These are phyloP conservation scores for Chaetomium sp. DNA, from an alignment of 2,329 filamentous ascomycete species.

Conservation along the genomic window DNA sequence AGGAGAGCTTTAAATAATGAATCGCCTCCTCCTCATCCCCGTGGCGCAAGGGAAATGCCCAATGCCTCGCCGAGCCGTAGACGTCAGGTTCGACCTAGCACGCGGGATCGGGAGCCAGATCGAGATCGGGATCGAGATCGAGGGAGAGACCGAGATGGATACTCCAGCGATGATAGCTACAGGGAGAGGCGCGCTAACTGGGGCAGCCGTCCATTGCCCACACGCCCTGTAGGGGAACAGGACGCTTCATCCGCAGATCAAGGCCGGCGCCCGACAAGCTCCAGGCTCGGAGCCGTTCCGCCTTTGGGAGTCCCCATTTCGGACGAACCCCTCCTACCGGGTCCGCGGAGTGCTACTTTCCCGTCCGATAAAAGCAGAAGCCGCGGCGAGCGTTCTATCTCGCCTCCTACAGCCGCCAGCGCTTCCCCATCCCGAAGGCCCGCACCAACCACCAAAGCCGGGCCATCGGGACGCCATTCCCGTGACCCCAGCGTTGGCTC, in stretches of 20 bases:
- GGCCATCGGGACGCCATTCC: conserved; percentile 21
- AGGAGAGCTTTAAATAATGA: conserved; percentile 28
- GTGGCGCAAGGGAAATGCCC: conserved; percentile 21
- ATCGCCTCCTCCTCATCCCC: conserved; percentile 27
- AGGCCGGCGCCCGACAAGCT: conserved; percentile 24
- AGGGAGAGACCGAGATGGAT: conserved; percentile 30
- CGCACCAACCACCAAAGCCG: not conserved
- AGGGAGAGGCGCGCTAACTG: conserved; percentile 27
- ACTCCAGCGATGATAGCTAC: conserved; percentile 35
- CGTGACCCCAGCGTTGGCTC: conserved; percentile 27
- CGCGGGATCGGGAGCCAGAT: no score
- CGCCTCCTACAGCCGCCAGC: conserved; percentile 26
- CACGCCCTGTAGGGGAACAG: conserved; percentile 14
- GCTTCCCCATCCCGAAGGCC: conserved; percentile 26
- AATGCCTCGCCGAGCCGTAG: conserved; percentile 26
- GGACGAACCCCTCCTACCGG: conserved; percentile 13
- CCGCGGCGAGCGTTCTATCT: conserved; percentile 21
- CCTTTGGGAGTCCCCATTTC: conserved; percentile 24
- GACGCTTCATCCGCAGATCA: conserved; percentile 20
- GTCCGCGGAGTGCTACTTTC: conserved; percentile 22
- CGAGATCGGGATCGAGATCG: no score
- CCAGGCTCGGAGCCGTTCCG: conserved; percentile 32
- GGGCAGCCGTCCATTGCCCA: conserved; percentile 11
- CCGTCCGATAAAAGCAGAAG: conserved; percentile 16
- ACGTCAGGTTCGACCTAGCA: conserved; percentile 21